A percentile compares a stretch with the other conserved stretches of the same genome.
phyloP scores from a whole-genome alignment of 129 eudicot species.

The Flaveria robusta region DNA sequence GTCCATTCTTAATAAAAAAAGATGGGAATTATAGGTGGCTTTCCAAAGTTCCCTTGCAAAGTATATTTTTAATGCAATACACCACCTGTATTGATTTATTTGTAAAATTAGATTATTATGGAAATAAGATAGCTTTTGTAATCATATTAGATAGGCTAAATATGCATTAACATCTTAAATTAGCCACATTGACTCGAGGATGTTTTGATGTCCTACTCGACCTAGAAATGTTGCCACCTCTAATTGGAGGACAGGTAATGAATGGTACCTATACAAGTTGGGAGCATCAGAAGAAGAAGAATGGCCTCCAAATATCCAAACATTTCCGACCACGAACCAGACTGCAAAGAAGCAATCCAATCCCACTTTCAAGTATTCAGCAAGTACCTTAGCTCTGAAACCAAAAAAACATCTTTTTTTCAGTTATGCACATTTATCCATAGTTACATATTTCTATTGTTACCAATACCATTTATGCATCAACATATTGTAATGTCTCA shows the following conservation, averaged over 20 bases:
- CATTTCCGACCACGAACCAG: constrained; percentile 98
- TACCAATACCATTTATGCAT: constrained; percentile 1
- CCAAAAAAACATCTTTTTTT: neutral
- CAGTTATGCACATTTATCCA: neutral
- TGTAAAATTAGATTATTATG: neutral
- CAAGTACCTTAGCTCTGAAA: constrained; percentile 64
- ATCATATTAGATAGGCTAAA: neutral
- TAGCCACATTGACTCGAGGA: neutral
- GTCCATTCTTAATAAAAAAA: neutral
- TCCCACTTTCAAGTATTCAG: constrained; percentile 89
- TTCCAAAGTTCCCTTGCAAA: neutral
- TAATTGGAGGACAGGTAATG: constrained; percentile 14
- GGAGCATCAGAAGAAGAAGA: constrained; percentile 86
- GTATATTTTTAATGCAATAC: neutral
- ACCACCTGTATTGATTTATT: neutral
- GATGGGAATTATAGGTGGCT: constrained; percentile 2
- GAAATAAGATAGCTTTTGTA: neutral
- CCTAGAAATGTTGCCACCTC: neutral
- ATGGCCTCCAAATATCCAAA: constrained; percentile 97
- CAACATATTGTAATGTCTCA: neutral
- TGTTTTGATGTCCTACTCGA: neutral
- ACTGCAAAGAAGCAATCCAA: constrained; percentile 98
- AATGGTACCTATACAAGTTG: constrained; percentile 75
- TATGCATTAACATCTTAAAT: neutral
- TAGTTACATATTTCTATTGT: constrained; percentile 7